These are phyloP conservation scores for Monilinia polystroma DNA, from an alignment of 2,329 filamentous ascomycete species.

Conservation along the genomic window DNA sequence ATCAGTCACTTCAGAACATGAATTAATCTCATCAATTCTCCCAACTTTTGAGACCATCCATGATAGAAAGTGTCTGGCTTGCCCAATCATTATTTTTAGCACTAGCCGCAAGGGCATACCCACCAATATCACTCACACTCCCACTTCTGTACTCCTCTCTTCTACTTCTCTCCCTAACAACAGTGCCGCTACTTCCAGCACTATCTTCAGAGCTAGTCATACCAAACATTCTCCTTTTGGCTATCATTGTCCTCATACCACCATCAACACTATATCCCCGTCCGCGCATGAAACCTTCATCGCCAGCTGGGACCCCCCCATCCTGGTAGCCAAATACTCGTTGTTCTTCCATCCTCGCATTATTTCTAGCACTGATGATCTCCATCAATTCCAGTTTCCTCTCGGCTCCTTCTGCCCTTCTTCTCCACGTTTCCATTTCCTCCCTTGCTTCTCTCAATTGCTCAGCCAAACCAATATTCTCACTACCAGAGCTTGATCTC, in stretches of 20 bases:
- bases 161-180: slow-evolving; percentile 27
- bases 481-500: slow-evolving; percentile 41
- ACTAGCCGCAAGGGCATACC: slow-evolving; percentile 12
- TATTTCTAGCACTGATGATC: slow-evolving; percentile 21
- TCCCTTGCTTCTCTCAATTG: slow-evolving; percentile 47
- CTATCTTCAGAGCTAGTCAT: slow-evolving; percentile 29
- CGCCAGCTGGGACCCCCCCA: neutral
- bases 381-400: slow-evolving; percentile 46
- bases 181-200: slow-evolving; percentile 32
- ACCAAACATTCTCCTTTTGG: slow-evolving; percentile 29
- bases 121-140: slow-evolving; percentile 24
- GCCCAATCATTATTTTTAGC: slow-evolving; percentile 26
- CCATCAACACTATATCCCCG: slow-evolving; percentile 22
- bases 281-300: neutral
- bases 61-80: slow-evolving; percentile 17
- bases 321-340: neutral
- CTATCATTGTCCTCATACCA: slow-evolving; percentile 12
- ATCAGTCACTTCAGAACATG: neutral
- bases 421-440: slow-evolving; percentile 52
- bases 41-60: slow-evolving; percentile 13
- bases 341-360: slow-evolving; percentile 8
- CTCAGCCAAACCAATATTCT: slow-evolving; percentile 48
- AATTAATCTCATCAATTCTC: neutral
- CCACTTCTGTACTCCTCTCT: slow-evolving; percentile 14
- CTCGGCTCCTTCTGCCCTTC: slow-evolving; percentile 57